Base-by-base conservation (phyloP, 768 basidiomycete species). In the Mycena haematopus region DNA sequence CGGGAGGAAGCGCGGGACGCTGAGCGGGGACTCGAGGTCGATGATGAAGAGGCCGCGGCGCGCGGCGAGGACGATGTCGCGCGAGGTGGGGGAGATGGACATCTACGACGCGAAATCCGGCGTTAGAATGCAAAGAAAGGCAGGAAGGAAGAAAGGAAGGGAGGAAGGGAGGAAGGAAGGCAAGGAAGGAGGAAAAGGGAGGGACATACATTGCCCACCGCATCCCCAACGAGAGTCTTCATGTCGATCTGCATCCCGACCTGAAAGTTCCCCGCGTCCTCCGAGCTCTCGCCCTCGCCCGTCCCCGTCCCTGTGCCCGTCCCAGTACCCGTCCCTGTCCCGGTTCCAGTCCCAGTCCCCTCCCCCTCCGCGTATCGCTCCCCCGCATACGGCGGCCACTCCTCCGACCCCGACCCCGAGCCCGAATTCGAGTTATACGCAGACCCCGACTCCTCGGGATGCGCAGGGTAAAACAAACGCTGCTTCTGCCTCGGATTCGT, bases 41-140 rank as follows among this genome's bases (percentile, higher is more conserved):
- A 99, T 92, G 60, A 99, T 95, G 73, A 92, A 99, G 17, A 99
- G 81, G 0, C 96, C 96, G 59, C 94, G 88, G 6, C 96, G 90
- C 90, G 93, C 90, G 52, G 94, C 96, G 47, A 98, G 85, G 4
- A 94, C 94, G 25, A 98, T 83, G 72, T 98, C 96, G 22, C 96
- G 84, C 55, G 87, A 90, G 6, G 89, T 82, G 11, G 96, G 96
- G 68, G 92, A 92, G 56, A 97, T 96, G 60, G 91, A 93, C 93
- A 95, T 93, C 92, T 94, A n/a, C n/a, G n/a, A n/a, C n/a, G n/a
- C n/a, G n/a, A n/a, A n/a, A n/a, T n/a, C n/a, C n/a, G n/a, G 69
- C 11, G 25, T 2, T 7, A 6, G 7, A 19, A 19, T 42, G 40
- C 49, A 66, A 40, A 40, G 46, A 27, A 42, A 29, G 47, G 25